Percentiles rank a stretch among this genome's conserved stretches.
Conservation (phyloP, 257 asterid species). For the Nicotiana tomentosiformis region DNA sequence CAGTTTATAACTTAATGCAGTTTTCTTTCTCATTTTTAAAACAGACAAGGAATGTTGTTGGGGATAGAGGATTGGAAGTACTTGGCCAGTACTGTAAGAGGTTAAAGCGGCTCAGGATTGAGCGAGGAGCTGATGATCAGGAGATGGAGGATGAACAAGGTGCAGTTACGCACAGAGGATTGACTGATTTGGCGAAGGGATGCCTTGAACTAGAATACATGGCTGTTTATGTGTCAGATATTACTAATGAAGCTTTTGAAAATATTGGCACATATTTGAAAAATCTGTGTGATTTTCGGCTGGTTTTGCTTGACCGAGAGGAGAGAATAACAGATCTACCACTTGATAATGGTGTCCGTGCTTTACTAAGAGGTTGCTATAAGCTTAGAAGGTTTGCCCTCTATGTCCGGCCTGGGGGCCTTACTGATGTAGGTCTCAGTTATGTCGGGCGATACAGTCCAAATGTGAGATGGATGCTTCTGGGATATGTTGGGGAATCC, state of each 20-base stretch:
- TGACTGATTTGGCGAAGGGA: slow-evolving; percentile 49
- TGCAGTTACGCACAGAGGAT: slow-evolving; percentile 53
- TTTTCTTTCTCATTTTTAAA: not conserved
- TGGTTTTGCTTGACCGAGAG: slow-evolving; percentile 68
- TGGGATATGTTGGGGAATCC: slow-evolving; percentile 71
- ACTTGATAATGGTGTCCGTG: slow-evolving; percentile 74
- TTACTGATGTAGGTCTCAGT: slow-evolving; percentile 65
- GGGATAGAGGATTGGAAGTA: slow-evolving; percentile 79
- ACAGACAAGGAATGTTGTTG: slow-evolving; percentile 77
- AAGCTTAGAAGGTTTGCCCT: slow-evolving; percentile 68
- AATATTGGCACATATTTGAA: slow-evolving; percentile 50
- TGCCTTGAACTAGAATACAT: slow-evolving; percentile 54
- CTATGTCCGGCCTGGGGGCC: slow-evolving; percentile 71
- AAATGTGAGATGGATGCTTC: slow-evolving; percentile 86
- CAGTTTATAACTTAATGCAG: not conserved
- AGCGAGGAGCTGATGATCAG: slow-evolving; percentile 60
- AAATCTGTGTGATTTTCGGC: slow-evolving; percentile 64
- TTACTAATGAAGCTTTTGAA: slow-evolving; percentile 54
- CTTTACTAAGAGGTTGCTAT: slow-evolving; percentile 57
- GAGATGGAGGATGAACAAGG: slow-evolving; percentile 70
- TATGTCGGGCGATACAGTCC: slow-evolving; percentile 67
- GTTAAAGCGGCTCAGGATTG: slow-evolving; percentile 59
- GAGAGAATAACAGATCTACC: slow-evolving; percentile 65
- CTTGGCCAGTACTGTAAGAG: slow-evolving; percentile 50
- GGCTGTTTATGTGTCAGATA: slow-evolving; percentile 64